phyloP scores from a whole-genome alignment of 2,329 filamentous ascomycete genomes.

The Malbranchea cinnamomea region DNA sequence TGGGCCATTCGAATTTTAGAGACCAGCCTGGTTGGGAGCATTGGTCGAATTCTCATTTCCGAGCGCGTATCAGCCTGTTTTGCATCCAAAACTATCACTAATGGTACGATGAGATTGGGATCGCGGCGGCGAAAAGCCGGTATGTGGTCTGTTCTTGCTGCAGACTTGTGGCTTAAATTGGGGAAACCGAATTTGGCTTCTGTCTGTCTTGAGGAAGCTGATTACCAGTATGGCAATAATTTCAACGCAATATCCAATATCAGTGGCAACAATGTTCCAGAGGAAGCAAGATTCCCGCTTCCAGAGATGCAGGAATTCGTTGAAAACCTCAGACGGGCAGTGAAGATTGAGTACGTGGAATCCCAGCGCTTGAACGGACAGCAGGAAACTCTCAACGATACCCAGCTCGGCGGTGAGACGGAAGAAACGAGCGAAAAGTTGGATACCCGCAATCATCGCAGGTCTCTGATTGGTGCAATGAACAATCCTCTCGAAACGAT shows the following conservation, averaged over 20 bases:
- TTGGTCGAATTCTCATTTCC: slow-evolving; percentile 69
- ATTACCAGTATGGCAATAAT: slow-evolving; percentile 35
- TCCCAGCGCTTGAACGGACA: slow-evolving; percentile 21
- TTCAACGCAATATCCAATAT: too few relatives aligned
- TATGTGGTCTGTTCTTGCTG: slow-evolving; percentile 71
- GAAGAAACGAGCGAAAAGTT: slow-evolving; percentile 40
- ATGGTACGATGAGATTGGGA: slow-evolving; percentile 53
- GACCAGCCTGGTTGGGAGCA: slow-evolving; percentile 53
- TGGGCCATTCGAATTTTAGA: slow-evolving; percentile 77
- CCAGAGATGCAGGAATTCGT: slow-evolving; percentile 36
- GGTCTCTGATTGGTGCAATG: slow-evolving; percentile 38
- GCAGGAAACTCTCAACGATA: slow-evolving; percentile 17
- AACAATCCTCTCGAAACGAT: slow-evolving; percentile 40
- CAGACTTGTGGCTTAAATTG: slow-evolving; percentile 69
- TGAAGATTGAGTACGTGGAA: slow-evolving; percentile 30
- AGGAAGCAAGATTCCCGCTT: slow-evolving; percentile 32
- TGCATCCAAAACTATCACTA: slow-evolving; percentile 53
- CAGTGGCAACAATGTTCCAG: too few relatives aligned
- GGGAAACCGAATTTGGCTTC: slow-evolving; percentile 66
- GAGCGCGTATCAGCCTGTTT: slow-evolving; percentile 81
- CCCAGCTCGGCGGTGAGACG: slow-evolving; percentile 14
- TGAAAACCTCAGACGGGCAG: slow-evolving; percentile 27
- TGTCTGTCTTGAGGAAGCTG: slow-evolving; percentile 57
- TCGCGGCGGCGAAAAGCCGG: slow-evolving; percentile 69
- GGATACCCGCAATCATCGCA: slow-evolving; percentile 34